Conservation (phyloP, 805 yeast species). For the Kodamaea leandrae region DNA sequence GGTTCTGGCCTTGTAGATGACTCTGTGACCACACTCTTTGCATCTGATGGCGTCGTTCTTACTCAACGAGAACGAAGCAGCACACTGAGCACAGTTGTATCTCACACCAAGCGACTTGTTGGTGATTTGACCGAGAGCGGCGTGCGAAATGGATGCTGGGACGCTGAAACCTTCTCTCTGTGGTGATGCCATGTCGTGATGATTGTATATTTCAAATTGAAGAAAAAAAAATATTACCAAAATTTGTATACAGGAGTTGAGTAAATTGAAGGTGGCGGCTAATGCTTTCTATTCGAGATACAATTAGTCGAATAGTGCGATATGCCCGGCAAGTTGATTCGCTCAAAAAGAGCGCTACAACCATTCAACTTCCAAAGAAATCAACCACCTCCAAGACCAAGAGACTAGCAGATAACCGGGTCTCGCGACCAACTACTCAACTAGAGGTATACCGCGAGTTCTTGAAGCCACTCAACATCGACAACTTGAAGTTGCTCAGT, state of each 20-base stretch:
- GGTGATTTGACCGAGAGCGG: slow-evolving; percentile 79
- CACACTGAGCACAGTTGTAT: slow-evolving; percentile 96
- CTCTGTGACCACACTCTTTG: slow-evolving; percentile 98
- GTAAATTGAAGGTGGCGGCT: slow-evolving; percentile 1
- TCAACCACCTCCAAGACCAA: no score
- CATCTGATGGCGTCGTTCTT: slow-evolving; percentile 97
- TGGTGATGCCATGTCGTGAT: slow-evolving; percentile 38
- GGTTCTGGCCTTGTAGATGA: slow-evolving; percentile 93
- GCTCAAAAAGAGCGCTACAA: slow-evolving; percentile 2
- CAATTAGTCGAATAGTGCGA: slow-evolving; percentile 34
- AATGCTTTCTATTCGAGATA: slow-evolving; percentile 34
- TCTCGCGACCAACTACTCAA: slow-evolving; percentile 1
- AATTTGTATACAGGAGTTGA: slow-evolving; percentile 5
- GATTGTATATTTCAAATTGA: slow-evolving; percentile 5
- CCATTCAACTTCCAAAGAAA: background rate
- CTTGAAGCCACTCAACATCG: slow-evolving; percentile 33
- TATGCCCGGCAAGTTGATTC: slow-evolving; percentile 27
- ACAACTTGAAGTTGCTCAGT: slow-evolving; percentile 31
- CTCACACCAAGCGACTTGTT: slow-evolving; percentile 74
- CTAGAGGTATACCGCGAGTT: slow-evolving; percentile 23
- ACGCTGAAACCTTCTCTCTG: slow-evolving; percentile 87
- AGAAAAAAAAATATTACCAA: background rate
- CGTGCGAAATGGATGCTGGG: slow-evolving; percentile 68
- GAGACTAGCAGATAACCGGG: background rate
- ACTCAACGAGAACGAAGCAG: slow-evolving; percentile 78